Evolutionary conservation across 805 yeast genomes (phyloP), one percentile per base, ranked within the genome.

Genomic region (Candida oleophila): DNA sequence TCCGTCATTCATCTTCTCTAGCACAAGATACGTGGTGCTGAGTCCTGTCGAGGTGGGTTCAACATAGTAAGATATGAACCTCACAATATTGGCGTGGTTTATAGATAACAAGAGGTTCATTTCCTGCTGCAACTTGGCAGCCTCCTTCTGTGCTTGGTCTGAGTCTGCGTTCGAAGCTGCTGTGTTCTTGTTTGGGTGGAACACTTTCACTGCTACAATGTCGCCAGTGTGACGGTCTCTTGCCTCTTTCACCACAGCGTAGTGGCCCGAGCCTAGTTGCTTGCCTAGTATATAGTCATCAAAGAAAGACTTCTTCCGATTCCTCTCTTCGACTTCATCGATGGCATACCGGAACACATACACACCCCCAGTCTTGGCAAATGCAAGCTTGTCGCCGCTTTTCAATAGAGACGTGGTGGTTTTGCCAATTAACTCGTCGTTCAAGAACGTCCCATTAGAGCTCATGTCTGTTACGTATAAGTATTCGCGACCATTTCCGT

Each of bases 191-290:
- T 51, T 68, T 2, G 85, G 83, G 53, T 81, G 83, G 62, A 87
- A 87, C 7, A 87, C 82, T 57, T 87, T 87, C 3, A 87, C 88
- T 0, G 92, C 94, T 41, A 81, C 86, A 2, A 75, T 64, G 42
- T 76, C 75, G 0, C 89, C 89, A 0, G 83, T 74, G 5, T 64
- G 61, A 53, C 82, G 77, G 50, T 79, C 74, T 5, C 71, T 69
- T 2, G 89, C 89, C 53, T 84, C 87, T 57, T 81, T 83, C 2
- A 87, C 94, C n/a, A 81, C 81, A 0, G 94, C 92, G 56, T 87
- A 87, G 63, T 87, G 92, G 0, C 94, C 94, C 3, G 85, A 67
- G 0, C 94, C 94, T 19, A 87, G 64, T 51, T 82, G 80, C 46
- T 70, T 73, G 0, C 87, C 88, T 16, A 80, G 49, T 4, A 77